Evolutionary conservation across 768 basidiomycete species (phyloP), one percentile per base, ranked within the genome.

Genomic region (Amanita pseudoporphyria): DNA sequence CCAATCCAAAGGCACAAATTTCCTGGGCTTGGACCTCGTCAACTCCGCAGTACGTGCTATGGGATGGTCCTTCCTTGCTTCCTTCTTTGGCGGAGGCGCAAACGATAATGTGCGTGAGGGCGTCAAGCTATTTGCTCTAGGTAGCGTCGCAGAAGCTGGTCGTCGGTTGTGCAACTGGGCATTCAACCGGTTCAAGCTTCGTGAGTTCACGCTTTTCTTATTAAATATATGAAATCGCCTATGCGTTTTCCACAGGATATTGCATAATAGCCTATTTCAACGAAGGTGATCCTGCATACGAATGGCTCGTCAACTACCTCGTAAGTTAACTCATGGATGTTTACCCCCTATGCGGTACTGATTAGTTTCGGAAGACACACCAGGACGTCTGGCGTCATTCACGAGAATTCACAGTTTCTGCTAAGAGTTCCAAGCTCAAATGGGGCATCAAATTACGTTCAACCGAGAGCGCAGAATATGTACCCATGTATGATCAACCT

Each of bases 271-370:
- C 72, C 0, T 65, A 67, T 31, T 75, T 77, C 51, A 59, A 61
- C n/a, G 64, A 73, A 53, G 70, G 71, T 9, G 74, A 76, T 52
- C 72, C 70, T 0, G 63, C 71, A 1, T 76, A 73, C 51, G 74
- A 76, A 44, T 77, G 74, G 74, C 63, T 77, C 5, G 55, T 72
- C 1, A 58, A 67, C 7, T 71, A 72, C 47, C 56, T 77, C 45
- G 73, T 74, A 40, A 47, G 65, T 56, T 21, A 18, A 31, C 26
- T 22, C 24, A 43, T 13, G 9, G 22, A 19, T 37, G 18, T 38
- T 9, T 40, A 19, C n/a, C 2, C n/a, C 16, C 24, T 24, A 28
- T 26, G 6, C 6, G 45, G 19, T 42, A 7, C 26, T 44, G 42
- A 52, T 13, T 10, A 0, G 16, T 9, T 16, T 49, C 7, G 26